These are phyloP conservation scores for Spathaspora sp. DNA, from an alignment of 1,139 yeast genomes.

Conservation along the genomic window DNA sequence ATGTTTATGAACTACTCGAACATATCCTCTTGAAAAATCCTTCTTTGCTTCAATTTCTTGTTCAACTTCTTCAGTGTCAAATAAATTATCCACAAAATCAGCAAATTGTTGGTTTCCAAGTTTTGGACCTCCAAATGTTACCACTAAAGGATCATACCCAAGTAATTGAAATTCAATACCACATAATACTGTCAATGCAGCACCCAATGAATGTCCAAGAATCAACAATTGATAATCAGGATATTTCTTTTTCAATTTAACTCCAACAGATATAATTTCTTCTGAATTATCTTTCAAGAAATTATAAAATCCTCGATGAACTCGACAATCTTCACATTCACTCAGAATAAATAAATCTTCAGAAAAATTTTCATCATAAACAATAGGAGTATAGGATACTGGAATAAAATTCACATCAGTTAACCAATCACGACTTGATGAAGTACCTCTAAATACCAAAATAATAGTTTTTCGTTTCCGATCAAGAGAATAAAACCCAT, in stretches of 20 bases:
- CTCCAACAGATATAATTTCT: conserved; percentile 32
- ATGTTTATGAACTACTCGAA: conserved; percentile 54
- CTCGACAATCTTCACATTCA: conserved; percentile 49
- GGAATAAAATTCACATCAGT: conserved; percentile 51
- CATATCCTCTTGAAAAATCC: conserved; percentile 30
- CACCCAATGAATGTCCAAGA: conserved; percentile 75
- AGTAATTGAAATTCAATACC: conserved; percentile 57
- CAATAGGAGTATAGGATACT: conserved; percentile 36
- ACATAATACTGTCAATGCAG: conserved; percentile 59
- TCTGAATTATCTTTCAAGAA: conserved; percentile 41
- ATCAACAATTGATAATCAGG: conserved; percentile 52
- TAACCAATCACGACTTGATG: conserved; percentile 56
- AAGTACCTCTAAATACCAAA: conserved; percentile 57
- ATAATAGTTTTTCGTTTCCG: conserved; percentile 31
- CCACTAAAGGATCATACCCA: conserved; percentile 52
- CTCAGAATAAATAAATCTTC: conserved; percentile 15
- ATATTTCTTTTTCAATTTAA: conserved; percentile 26
- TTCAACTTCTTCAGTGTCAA: conserved; percentile 32
- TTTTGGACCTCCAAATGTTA: conserved; percentile 63
- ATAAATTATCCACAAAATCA: conserved; percentile 50
- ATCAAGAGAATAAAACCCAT: conserved; percentile 52
- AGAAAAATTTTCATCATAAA: conserved; percentile 13
- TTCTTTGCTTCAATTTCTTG: conserved; percentile 10
- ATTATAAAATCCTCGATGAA: conserved; percentile 59
- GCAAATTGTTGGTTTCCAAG: conserved; percentile 55